phyloP scores from a whole-genome alignment of 2,329 filamentous ascomycete genomes.

The Pestalotiopsis sp. region DNA sequence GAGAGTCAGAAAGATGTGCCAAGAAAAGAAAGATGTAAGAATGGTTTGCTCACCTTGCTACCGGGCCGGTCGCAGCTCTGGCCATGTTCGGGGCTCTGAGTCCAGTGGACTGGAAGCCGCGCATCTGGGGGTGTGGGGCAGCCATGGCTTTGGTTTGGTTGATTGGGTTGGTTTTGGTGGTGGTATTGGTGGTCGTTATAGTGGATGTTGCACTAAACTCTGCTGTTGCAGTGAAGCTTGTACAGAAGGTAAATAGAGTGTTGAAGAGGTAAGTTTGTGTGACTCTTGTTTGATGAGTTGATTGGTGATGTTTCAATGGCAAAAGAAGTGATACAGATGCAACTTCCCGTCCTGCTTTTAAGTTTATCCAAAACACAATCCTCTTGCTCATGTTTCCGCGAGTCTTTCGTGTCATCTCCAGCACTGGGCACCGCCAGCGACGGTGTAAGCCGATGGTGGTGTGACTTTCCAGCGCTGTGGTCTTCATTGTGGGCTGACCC shows the following conservation, averaged over 20 bases:
- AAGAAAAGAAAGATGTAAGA: background rate
- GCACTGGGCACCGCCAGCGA: background rate
- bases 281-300: background rate
- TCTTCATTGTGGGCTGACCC: conserved; percentile 9
- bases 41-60: background rate
- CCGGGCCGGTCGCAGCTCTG: background rate
- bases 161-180: background rate
- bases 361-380: background rate
- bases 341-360: background rate
- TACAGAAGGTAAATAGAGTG: background rate
- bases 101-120: conserved; percentile 1
- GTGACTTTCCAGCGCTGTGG: conserved; percentile 6
- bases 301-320: background rate
- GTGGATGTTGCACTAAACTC: background rate
- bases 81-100: background rate
- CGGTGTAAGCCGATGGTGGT: conserved; percentile 13
- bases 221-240: background rate
- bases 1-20: background rate
- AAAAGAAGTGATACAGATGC: conserved; percentile 2
- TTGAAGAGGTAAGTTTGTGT: background rate
- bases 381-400: background rate
- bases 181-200: background rate
- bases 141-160: background rate
- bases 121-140: conserved; percentile 8
- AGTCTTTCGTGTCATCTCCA: background rate